Percentiles rank a stretch among this genome's conserved stretches.
Evolutionary conservation across 352 stramenopile genomes (phyloP).

Genomic region (Elongisporangium undulatum): DNA sequence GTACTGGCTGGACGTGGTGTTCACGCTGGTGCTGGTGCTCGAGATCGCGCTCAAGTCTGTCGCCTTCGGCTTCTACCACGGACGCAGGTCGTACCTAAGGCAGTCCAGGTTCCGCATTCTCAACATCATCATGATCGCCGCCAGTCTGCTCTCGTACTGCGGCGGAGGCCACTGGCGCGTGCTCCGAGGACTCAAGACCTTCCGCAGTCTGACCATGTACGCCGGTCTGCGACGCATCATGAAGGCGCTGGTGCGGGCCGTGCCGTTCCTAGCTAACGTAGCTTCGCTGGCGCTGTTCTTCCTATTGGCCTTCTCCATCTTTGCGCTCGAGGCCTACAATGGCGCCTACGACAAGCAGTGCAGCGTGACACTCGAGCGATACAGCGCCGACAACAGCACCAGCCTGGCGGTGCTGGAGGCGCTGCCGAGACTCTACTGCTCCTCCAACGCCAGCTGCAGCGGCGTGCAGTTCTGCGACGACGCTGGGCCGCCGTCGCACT

Average conservation of each 20-base stretch:
- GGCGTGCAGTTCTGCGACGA: conserved; percentile 30
- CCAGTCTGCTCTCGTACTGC: conserved; percentile 49
- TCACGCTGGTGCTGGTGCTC: conserved; percentile 54
- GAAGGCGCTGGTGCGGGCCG: conserved; percentile 49
- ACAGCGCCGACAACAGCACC: neutral
- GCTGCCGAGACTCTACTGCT: conserved; percentile 51
- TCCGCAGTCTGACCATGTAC: conserved; percentile 60
- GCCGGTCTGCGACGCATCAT: conserved; percentile 62
- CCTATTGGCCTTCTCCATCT: conserved; percentile 73
- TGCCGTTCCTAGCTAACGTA: conserved; percentile 77
- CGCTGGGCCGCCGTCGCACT: conserved; percentile 27
- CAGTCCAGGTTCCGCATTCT: conserved; percentile 43
- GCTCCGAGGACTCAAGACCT: conserved; percentile 62
- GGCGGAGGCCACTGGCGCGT: conserved; percentile 33
- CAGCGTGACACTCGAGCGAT: conserved; percentile 7
- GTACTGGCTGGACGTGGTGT: conserved; percentile 39
- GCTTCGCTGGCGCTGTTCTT: conserved; percentile 68
- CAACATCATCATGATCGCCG: conserved; percentile 40
- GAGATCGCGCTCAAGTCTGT: conserved; percentile 57
- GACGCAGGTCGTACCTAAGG: conserved; percentile 43
- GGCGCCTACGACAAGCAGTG: conserved; percentile 54
- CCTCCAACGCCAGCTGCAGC: conserved; percentile 31
- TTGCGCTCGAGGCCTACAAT: conserved; percentile 63
- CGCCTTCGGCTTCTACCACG: conserved; percentile 41
- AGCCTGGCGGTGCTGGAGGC: conserved; percentile 11